Conservation (phyloP, 2,329 filamentous ascomycete genomes). For the Paracoccidioides lutzii region DNA sequence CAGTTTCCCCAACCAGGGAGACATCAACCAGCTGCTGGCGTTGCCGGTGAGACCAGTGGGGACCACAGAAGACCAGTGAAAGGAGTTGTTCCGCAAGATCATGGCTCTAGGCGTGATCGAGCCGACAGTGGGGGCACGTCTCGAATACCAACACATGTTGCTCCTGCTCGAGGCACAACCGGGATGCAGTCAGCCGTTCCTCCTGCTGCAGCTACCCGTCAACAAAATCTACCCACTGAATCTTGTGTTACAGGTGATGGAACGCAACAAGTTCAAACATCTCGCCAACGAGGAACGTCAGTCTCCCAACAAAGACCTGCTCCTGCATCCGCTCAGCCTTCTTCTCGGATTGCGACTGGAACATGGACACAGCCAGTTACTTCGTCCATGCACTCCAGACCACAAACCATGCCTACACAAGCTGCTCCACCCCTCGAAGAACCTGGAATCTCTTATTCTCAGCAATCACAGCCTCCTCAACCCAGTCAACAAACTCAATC, state of each 20-base stretch:
- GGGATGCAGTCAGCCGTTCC: not conserved
- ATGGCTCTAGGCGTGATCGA: constrained; percentile 1
- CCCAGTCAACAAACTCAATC: constrained; percentile 5
- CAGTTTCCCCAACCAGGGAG: constrained; percentile 12
- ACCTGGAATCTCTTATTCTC: constrained; percentile 1
- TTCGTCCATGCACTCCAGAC: constrained; percentile 4
- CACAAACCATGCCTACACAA: not conserved
- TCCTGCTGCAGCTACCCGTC: not conserved
- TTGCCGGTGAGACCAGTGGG: constrained; percentile 21
- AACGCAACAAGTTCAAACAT: constrained; percentile 5
- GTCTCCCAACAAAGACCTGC: constrained; percentile 8
- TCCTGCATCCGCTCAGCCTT: constrained; percentile 1
- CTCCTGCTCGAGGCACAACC: constrained; percentile 1
- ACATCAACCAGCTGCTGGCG: constrained; percentile 35
- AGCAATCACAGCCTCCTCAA: not conserved
- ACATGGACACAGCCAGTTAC: constrained; percentile 1
- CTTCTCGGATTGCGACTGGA: not conserved
- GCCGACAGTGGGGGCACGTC: not conserved
- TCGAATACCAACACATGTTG: constrained; percentile 1
- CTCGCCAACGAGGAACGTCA: constrained; percentile 5
- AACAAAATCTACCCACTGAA: not conserved
- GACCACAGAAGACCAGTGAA: constrained; percentile 16
- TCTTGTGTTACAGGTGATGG: constrained; percentile 1
- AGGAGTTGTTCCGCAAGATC: constrained; percentile 6
- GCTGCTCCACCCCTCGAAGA: constrained; percentile 1